Conservation (phyloP, 2,329 filamentous ascomycete species). For the Alternaria angustiovoidea region DNA sequence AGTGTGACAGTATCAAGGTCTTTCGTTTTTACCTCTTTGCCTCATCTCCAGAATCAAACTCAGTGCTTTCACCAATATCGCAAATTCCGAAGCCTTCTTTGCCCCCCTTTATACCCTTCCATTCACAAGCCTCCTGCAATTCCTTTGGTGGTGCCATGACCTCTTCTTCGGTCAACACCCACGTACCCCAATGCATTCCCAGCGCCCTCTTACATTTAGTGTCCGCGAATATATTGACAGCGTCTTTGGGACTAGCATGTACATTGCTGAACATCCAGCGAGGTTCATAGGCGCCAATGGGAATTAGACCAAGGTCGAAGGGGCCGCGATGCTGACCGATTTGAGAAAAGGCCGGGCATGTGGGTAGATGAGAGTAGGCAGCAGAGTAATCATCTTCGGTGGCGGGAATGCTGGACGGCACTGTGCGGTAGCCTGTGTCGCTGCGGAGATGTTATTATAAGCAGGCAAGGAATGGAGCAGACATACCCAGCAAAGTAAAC, state of each 20-base stretch:
- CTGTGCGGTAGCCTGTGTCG: constrained; percentile 88
- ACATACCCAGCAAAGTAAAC: constrained; percentile 78
- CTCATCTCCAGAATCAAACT: constrained; percentile 60
- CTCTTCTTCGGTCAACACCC: constrained; percentile 85
- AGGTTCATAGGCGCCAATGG: constrained; percentile 88
- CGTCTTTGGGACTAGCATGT: constrained; percentile 87
- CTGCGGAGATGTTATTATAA: constrained; percentile 53
- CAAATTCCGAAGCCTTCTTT: constrained; percentile 88
- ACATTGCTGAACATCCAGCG: constrained; percentile 77
- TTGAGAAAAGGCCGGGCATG: constrained; percentile 83
- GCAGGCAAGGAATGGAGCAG: not conserved
- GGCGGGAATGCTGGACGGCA: constrained; percentile 69
- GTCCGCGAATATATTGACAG: constrained; percentile 88
- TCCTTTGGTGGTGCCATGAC: constrained; percentile 81
- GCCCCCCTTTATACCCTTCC: constrained; percentile 73
- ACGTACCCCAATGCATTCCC: constrained; percentile 90
- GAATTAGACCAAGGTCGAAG: constrained; percentile 90
- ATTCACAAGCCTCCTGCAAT: constrained; percentile 74
- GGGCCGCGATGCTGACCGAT: constrained; percentile 82
- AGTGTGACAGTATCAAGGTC: not conserved
- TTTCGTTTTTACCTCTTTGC: not conserved
- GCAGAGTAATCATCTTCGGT: constrained; percentile 74
- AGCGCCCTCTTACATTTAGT: constrained; percentile 79
- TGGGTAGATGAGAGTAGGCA: constrained; percentile 69
- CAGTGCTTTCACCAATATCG: constrained; percentile 79